These are phyloP conservation scores for Gamsiella multidivaricata DNA, from an alignment of 192 early-diverging fungal genomes.

Conservation along the genomic window DNA sequence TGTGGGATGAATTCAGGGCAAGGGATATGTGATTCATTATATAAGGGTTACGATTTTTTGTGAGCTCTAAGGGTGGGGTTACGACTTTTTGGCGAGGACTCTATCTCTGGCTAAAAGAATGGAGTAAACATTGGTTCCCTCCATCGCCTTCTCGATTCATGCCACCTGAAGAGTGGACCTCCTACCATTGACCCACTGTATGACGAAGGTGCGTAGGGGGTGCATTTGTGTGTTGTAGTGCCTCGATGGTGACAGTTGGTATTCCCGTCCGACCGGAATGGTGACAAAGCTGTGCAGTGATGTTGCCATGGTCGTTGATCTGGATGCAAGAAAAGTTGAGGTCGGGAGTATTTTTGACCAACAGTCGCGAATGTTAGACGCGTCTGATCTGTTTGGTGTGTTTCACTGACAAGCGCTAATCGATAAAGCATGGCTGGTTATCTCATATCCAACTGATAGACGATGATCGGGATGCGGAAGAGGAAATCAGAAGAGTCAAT, in stretches of 20 bases:
- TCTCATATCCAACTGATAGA: not conserved
- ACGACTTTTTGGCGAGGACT: too few species aligned
- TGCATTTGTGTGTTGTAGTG: slow-evolving; percentile 1
- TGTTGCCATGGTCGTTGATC: not conserved
- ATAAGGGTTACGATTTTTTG: too few species aligned
- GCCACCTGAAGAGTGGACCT: slow-evolving; percentile 1
- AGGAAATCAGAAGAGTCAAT: not conserved
- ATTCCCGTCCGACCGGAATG: not conserved
- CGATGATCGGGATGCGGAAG: slow-evolving; percentile 7
- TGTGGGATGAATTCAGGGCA: too few species aligned
- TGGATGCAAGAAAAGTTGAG: not conserved
- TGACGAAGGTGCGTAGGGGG: not conserved
- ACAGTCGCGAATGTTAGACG: not conserved
- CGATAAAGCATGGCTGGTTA: not conserved
- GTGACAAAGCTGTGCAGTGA: not conserved
- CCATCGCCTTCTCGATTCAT: not conserved
- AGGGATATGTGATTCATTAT: too few species aligned
- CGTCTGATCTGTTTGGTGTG: too few species aligned
- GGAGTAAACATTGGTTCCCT: too few species aligned
- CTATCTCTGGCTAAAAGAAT: too few species aligned
- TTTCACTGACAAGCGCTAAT: not conserved
- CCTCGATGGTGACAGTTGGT: slow-evolving; percentile 3
- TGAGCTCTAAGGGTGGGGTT: too few species aligned
- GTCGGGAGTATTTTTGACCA: not conserved
- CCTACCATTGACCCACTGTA: slow-evolving; percentile 1